Evolutionary conservation across 495 filamentous ascomycete genomes (phyloP), one percentile per base, ranked within the genome.

Genomic region (Letharia lupina): DNA sequence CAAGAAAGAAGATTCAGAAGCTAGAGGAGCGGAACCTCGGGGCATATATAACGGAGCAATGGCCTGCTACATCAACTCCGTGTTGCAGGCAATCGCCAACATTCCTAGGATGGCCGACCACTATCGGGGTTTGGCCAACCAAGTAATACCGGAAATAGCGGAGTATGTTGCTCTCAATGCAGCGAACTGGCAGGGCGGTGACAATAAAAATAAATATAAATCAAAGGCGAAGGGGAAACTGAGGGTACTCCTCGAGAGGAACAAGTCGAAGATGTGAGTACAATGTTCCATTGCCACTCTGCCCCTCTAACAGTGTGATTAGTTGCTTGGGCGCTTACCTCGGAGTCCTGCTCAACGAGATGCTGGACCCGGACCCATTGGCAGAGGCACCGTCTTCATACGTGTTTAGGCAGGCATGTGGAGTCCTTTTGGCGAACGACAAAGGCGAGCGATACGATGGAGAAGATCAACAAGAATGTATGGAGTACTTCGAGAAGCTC

Each of bases 241-340:
- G 4, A 40, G 20, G 31, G 6, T 33, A 12, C 35, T 60, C 35
- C 40, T 60, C 10, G 35, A 40, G 57, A n/a, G 11, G 57, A 37
- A 60, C 15, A 60, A 60, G 37, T 20, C 35, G 13, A 31, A 35
- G 2, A 60, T 60, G 57, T 60, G 57, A 60, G 57, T 39, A 41
- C 1, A 40, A 1, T 40, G 4, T 4, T 40, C 9, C 23, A 4
- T 11, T 41, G 5, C 10, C 33, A 40, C 10, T n/a, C 20, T 39
- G 57, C 10, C 35, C 2, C 35, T 20, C 57, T 60, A 16, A 60
- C 35, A 40, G 18, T 40, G 16, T 60, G 18, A 39, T 3, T 41
- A 60, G 28, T 23, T 40, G 57, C 57, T 40, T 60, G 37, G 57
- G 57, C 12, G 57, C 57, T 40, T 60, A 60, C 33, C 57, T 60